These are phyloP conservation scores for Penicillium longicatenatum DNA, from an alignment of 495 filamentous ascomycete genomes.

Conservation along the genomic window DNA sequence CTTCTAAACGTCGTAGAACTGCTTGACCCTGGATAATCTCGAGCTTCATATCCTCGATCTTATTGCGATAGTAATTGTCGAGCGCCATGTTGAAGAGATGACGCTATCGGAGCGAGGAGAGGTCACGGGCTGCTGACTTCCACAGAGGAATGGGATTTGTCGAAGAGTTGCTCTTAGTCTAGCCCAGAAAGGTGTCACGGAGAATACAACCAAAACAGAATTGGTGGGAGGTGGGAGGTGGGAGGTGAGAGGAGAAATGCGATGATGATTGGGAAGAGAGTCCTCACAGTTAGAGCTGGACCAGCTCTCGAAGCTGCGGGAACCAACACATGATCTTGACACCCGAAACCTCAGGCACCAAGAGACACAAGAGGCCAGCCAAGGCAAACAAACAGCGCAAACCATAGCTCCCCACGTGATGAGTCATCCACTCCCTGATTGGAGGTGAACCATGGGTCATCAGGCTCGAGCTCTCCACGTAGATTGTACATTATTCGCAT, in stretches of 20 bases:
- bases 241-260: conserved; percentile 7
- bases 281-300: conserved; percentile 15
- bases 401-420: conserved; percentile 21
- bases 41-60: conserved; percentile 99
- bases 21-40: conserved; percentile 99
- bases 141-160: conserved; percentile 10
- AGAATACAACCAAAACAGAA: background rate
- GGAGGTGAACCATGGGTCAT: conserved; percentile 18
- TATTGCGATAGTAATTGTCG: conserved; percentile 98
- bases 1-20: conserved; percentile 90
- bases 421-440: conserved; percentile 17
- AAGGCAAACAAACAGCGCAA: background rate
- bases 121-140: conserved; percentile 8
- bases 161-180: conserved; percentile 5
- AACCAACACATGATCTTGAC: conserved; percentile 15
- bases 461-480: conserved; percentile 21
- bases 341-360: conserved; percentile 12
- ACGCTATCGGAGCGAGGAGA: conserved; percentile 24
- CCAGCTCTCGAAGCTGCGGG: conserved; percentile 26
- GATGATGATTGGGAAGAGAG: conserved; percentile 10
- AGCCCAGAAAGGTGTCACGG: background rate
- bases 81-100: conserved; percentile 76
- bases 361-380: background rate
- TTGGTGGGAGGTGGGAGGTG: background rate
- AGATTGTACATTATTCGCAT: conserved; percentile 8